These are phyloP conservation scores for Thinopyrum elongatum DNA, from an alignment of 176 grass and related monocot genomes.

Conservation along the genomic window DNA sequence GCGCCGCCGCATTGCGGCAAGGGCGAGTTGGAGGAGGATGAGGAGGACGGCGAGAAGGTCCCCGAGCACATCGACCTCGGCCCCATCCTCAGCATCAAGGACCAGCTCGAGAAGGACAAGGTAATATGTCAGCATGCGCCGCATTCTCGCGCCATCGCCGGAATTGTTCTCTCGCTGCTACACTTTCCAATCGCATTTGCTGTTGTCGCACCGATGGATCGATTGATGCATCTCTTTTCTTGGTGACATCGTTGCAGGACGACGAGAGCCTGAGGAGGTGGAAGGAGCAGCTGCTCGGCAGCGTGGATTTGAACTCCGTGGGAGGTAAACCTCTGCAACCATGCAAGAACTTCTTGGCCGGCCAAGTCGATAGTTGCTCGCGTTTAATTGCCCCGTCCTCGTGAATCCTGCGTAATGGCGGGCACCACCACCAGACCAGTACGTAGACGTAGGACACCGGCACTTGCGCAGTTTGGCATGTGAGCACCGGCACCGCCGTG, in stretches of 20 bases:
- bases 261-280: constrained; percentile 96
- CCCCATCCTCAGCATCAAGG: constrained; percentile 91
- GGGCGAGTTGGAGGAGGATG: constrained; percentile 53
- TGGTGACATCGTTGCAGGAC: constrained; percentile 35
- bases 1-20: constrained; percentile 31
- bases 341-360: too few species aligned
- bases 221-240: background rate
- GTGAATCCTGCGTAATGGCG: constrained; percentile 19
- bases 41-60: constrained; percentile 54
- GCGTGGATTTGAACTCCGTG: constrained; percentile 90
- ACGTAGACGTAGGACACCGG: background rate
- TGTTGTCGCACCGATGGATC: background rate
- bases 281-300: constrained; percentile 94
- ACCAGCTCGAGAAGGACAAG: constrained; percentile 99
- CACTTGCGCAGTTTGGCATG: constrained; percentile 39
- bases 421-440: background rate
- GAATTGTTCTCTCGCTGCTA: background rate
- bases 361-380: background rate
- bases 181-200: background rate
- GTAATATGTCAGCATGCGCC: background rate
- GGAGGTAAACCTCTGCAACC: constrained; percentile 62
- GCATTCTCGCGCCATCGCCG: background rate
- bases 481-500: constrained; percentile 39
- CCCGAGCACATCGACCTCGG: constrained; percentile 73
- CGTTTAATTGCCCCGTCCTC: constrained; percentile 17